Evolutionary conservation across 73 alveolate genomes (phyloP).

Genomic region (Stentor coeruleus): DNA sequence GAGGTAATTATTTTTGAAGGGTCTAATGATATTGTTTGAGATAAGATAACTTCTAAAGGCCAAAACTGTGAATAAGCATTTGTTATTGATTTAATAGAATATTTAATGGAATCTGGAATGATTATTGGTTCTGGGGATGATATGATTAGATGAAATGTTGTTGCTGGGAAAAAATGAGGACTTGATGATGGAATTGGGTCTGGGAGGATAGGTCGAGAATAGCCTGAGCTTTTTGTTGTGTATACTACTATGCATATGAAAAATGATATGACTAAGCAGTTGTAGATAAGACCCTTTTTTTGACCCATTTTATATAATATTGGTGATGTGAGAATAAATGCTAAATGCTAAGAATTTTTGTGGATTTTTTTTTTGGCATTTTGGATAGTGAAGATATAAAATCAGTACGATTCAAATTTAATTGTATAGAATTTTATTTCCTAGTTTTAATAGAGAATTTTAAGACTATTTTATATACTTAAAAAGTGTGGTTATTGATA

Average conservation of each 20-base stretch:
- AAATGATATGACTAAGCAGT: not conserved
- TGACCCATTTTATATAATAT: no score
- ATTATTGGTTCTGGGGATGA: not conserved
- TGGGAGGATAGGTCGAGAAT: not conserved
- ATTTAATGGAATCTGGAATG: not conserved
- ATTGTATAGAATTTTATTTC: not conserved
- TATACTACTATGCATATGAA: not conserved
- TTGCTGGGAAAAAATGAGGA: not conserved
- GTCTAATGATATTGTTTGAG: not conserved
- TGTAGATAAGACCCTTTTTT: not conserved
- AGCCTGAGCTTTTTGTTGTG: not conserved
- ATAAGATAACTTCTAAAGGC: not conserved
- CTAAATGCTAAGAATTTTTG: no score
- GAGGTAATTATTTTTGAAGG: not conserved
- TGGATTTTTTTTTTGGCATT: no score
- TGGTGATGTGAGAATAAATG: no score
- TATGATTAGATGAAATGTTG: not conserved
- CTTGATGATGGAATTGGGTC: not conserved
- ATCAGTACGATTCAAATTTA: not conserved
- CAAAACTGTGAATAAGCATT: constrained; percentile 16
- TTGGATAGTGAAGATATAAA: not conserved
- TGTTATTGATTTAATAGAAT: not conserved
- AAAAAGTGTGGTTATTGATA: not conserved
- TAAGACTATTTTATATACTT: not conserved
- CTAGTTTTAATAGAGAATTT: not conserved